Base-by-base conservation (phyloP, 2,329 filamentous ascomycete species). In the Fusarium succisae region DNA sequence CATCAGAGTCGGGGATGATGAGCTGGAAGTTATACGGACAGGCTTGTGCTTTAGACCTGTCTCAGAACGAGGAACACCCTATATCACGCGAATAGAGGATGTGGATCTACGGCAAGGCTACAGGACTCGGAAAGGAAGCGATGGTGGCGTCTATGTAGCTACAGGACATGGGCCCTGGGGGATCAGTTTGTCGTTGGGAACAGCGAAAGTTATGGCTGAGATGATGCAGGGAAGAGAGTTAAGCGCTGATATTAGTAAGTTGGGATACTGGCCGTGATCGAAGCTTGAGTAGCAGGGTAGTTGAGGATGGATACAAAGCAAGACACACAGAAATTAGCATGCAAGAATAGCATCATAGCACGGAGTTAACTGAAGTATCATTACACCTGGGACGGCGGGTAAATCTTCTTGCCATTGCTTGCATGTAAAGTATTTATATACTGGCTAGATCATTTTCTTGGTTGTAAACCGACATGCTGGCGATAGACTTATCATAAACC, bases 81-180 rank as follows among this genome's bases (percentile, higher is more conserved):
- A 94, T 32, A 78, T 95, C 15, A 83, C 86, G 7, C 84, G 88
- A 39, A 81, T 94, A 32, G 81, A 84, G 4, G 90, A 93, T 72
- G 79, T 82, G 18, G 84, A 86, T 48, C 84, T 94, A 7, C 91
- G 90, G 3, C 78, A 76, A 18, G 82, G 83, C 1, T 78, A 87
- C 12, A 82, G 77, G 66, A 90, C 85, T 12, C 78, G 80, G 43
- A 73, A 79, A 3, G 83, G 81, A 1, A 75, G 76, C 0, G 84
- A 85, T 2, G 90, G 91, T 5, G 92, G 93, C 8, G 91, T 96
- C 0, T 95, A 89, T 79, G 80, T 95, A 43, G 90, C 91, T 3
- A 86, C 91, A 8, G 93, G 93, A 0, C 93, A 95, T 84, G 93
- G 93, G 1, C 91, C 93, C 0, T 95, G 93, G 93, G 93, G 93